These are phyloP conservation scores for Fagopyrum esculentum DNA, from an alignment of 148 eudicot species.

Conservation along the genomic window DNA sequence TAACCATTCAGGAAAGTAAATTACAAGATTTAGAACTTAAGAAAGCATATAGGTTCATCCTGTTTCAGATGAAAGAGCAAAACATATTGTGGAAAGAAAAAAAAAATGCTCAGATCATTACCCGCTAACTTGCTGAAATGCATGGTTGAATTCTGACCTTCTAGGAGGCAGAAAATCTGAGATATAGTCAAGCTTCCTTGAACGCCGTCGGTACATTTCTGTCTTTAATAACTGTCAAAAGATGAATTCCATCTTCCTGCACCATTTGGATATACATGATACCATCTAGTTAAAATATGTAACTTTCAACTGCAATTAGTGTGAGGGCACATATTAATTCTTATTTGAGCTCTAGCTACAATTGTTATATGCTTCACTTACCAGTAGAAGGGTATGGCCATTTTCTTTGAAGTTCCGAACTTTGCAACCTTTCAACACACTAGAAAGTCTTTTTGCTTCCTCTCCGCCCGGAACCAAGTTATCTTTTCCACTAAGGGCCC, in stretches of 20 bases:
- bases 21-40: neutral
- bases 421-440: slow-evolving; percentile 52
- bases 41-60: neutral
- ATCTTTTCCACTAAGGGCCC: slow-evolving; percentile 72
- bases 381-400: slow-evolving; percentile 91
- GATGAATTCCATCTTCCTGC: slow-evolving; percentile 94
- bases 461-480: slow-evolving; percentile 81
- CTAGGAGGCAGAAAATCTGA: slow-evolving; percentile 74
- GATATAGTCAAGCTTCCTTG: slow-evolving; percentile 50
- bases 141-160: slow-evolving; percentile 47
- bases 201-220: slow-evolving; percentile 63
- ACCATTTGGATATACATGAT: slow-evolving; percentile 9
- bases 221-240: slow-evolving; percentile 70
- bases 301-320: no score
- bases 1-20: neutral
- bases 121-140: slow-evolving; percentile 7
- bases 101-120: neutral
- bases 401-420: slow-evolving; percentile 64
- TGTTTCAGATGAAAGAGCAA: neutral
- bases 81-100: neutral
- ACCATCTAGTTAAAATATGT: neutral
- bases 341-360: no score
- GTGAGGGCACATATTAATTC: no score
- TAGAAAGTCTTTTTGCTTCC: slow-evolving; percentile 74
- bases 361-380: slow-evolving; percentile 23